Base-by-base conservation (phyloP, 495 filamentous ascomycete species). In the Tuber magnatum region DNA sequence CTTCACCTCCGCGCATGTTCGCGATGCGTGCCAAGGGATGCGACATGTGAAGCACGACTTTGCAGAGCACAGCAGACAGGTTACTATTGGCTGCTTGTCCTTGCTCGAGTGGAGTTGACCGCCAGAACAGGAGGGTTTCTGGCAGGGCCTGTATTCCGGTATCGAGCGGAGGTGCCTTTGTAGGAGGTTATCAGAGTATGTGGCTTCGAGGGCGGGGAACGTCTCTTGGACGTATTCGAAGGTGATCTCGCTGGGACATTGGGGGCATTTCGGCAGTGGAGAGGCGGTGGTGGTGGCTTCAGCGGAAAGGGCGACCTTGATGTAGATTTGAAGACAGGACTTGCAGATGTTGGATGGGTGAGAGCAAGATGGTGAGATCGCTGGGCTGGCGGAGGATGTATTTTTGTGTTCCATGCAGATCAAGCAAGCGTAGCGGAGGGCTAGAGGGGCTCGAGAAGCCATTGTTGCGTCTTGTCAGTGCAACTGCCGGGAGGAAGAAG, bases 31-130 rank as follows among this genome's bases (percentile, higher is more conserved):
- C 56, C 56, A 65, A 20, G 56, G 56, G 56, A 65, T 65, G 28
- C 28, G 56, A 35, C 56, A 65, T 35, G 56, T 65, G 56, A 65
- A 65, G 56, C 56, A 65, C 28, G 56, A 65, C 32, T 65, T 65
- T 35, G 12, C 56, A 8, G 56, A 65, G 56, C 56, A 65, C 28
- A 32, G 0, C 56, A 12, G 56, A 65, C 56, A 65, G 5, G 56
- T 65, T 35, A 35, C 56, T 35, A 65, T 65, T 12, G 56, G 56
- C 28, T 65, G 56, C 14, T 65, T 12, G 28, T 28, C 28, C 56
- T 3, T 35, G 28, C 56, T 8, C 32, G 56, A 65, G 6, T 65
- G 56, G 14, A 65, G 14, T 65, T 65, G 56, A 2, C 56, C 56
- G 14, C 56, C 16, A 14, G 56, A 1, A 28, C 56, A 65, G 28